phyloP scores from a whole-genome alignment of 129 eudicot species.

The Sambucus nigra region DNA sequence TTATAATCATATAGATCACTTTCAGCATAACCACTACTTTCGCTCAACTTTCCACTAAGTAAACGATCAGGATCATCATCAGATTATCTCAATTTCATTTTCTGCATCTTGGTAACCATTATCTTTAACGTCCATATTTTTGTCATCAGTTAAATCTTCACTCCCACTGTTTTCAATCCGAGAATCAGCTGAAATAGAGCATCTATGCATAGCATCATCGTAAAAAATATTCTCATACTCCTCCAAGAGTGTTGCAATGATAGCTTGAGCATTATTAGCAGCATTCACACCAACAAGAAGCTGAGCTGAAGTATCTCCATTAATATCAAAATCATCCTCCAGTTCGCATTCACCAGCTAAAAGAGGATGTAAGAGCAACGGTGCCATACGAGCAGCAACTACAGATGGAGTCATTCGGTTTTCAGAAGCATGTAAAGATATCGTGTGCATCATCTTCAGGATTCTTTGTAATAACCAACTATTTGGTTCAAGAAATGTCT shows the following conservation, averaged over 20 bases:
- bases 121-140: conserved; percentile 43
- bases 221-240: conserved; percentile 78
- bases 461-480: conserved; percentile 85
- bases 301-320: conserved; percentile 85
- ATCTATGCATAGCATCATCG: conserved; percentile 60
- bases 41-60: conserved; percentile 85
- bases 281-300: conserved; percentile 99
- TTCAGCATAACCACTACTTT: conserved; percentile 85
- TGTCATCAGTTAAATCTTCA: conserved; percentile 77
- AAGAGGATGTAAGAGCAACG: conserved; percentile 92
- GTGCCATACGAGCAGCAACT: conserved; percentile 99
- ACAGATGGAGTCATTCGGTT: conserved; percentile 91
- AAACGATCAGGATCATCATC: conserved; percentile 69
- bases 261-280: conserved; percentile 92
- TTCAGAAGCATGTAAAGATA: conserved; percentile 64
- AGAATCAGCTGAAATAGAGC: conserved; percentile 89
- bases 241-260: conserved; percentile 73
- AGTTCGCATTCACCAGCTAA: conserved; percentile 94
- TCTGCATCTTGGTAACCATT: conserved; percentile 86
- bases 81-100: conserved; percentile 72
- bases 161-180: conserved; percentile 67
- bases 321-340: conserved; percentile 73
- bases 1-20: conserved; percentile 90
- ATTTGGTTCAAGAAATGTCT: conserved; percentile 96
- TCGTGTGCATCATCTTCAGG: conserved; percentile 88